Evolutionary conservation across 2,329 filamentous ascomycete species (phyloP), one percentile per base, ranked within the genome.

Genomic region (Pseudogymnoascus sp.): DNA sequence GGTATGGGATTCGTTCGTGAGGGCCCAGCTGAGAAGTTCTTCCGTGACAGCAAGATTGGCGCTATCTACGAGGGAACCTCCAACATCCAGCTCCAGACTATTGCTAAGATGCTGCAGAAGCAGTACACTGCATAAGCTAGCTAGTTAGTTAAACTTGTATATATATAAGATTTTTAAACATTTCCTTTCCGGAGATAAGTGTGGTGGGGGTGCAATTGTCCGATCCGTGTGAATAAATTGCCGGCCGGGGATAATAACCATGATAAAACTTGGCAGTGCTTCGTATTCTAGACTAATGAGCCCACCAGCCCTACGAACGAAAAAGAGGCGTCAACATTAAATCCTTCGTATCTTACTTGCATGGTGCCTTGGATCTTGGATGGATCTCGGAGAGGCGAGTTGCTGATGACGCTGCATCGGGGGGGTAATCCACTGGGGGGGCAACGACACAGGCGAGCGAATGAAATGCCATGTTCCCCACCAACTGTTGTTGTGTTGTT

Each of bases 1-100:
- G 94, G 94, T 43, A 97, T 99, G 94, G 94, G 94, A 50, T 99
- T 99, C 70, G 94, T 99, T 14, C 81, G 94, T 47, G 94, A 99
- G 75, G 94, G 94, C 0, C 86, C 96, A 62, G 94, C 94, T 0
- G 94, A 99, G 85, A 99, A 99, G 85, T 97, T 88, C 79, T 99
- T 88, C 82, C 83, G 94, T 54, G 94, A 99, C 74, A 94, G 89
- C 81, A 99, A 97, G 87, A 99, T 99, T 71, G 94, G 94, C 8
- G 92, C 92, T 66, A 97, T 97, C 68, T 97, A 97, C 74, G 93
- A 97, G 79, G 94, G 94, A 33, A 92, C 89, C 61, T 91, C 87
- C 76, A 88, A 88, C 72, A 88, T 88, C 62, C 85, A 88, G 82
- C 71, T 89, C 69, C 82, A 82, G 69, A 90, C 87, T 3, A 89